Conservation (phyloP, 176 grass and related monocot species). For the Juncus effusus region DNA sequence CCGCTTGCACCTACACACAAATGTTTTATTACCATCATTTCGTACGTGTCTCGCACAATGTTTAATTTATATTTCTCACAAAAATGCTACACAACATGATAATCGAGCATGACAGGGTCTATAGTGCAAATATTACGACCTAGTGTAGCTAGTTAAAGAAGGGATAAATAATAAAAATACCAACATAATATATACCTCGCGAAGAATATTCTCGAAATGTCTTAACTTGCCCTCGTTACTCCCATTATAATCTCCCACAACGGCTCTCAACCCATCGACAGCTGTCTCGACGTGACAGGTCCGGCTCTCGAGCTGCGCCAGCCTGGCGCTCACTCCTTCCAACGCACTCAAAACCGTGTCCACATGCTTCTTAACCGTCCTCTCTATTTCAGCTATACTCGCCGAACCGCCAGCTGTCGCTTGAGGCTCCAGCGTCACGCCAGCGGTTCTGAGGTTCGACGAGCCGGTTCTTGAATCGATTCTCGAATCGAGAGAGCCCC, state of each 20-base stretch:
- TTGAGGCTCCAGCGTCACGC: slow-evolving; percentile 13
- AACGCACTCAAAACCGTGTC: slow-evolving; percentile 75
- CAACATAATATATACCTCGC: slow-evolving; percentile 34
- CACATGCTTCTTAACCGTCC: slow-evolving; percentile 73
- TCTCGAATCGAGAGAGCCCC: slow-evolving; percentile 30
- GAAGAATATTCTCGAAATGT: slow-evolving; percentile 78
- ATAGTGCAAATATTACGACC: too few species aligned
- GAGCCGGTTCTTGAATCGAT: neutral
- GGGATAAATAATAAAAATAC: neutral
- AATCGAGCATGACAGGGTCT: neutral
- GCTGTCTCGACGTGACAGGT: slow-evolving; percentile 63
- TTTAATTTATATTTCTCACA: neutral
- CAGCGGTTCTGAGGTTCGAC: slow-evolving; percentile 16
- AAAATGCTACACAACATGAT: slow-evolving; percentile 11
- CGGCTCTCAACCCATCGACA: slow-evolving; percentile 61
- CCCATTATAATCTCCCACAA: slow-evolving; percentile 57
- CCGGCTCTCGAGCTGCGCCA: slow-evolving; percentile 67
- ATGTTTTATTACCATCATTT: neutral
- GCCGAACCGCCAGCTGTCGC: neutral
- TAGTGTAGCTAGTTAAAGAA: slow-evolving; percentile 7
- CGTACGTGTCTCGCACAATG: neutral
- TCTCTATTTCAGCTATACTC: slow-evolving; percentile 64
- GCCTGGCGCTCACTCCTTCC: slow-evolving; percentile 65
- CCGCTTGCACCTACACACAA: slow-evolving; percentile 57
- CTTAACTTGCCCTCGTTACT: slow-evolving; percentile 77